Conservation (phyloP, 139 green algal genomes). For the Nannochloris sp. region DNA sequence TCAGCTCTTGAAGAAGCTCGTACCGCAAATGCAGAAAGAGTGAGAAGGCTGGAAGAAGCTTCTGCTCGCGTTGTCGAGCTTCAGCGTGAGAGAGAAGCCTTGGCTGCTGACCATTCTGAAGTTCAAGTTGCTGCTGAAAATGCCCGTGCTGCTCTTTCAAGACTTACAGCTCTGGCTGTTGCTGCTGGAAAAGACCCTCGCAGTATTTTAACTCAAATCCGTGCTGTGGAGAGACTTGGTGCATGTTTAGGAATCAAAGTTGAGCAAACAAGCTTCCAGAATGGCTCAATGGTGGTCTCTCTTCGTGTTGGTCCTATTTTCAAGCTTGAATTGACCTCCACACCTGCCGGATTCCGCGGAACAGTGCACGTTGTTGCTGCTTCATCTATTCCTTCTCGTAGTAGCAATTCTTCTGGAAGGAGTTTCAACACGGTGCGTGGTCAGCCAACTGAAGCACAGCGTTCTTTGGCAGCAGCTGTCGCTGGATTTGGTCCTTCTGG, state of each 20-base stretch:
- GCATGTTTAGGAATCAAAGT: neutral
- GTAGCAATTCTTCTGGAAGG: no score
- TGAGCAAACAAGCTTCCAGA: neutral
- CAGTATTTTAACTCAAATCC: neutral
- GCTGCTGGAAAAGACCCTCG: neutral
- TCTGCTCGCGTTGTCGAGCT: neutral
- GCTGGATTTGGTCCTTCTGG: neutral
- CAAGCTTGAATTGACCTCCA: neutral
- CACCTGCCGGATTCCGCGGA: neutral
- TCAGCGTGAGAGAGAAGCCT: neutral
- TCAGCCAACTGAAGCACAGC: neutral
- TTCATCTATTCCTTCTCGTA: no score
- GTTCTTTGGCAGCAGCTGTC: neutral
- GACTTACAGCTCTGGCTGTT: neutral
- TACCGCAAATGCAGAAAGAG: constrained; percentile 15
- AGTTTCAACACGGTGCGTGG: no score
- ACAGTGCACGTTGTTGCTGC: neutral
- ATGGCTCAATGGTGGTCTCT: no score
- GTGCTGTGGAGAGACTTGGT: neutral
- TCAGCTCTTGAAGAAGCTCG: neutral
- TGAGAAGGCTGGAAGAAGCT: neutral
- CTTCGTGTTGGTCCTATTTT: neutral
- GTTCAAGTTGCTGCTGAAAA: neutral
- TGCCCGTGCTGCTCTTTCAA: neutral
- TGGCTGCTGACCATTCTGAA: neutral